These are phyloP conservation scores for Allium cepa DNA, from an alignment of 106 monocot genomes.

Conservation along the genomic window DNA sequence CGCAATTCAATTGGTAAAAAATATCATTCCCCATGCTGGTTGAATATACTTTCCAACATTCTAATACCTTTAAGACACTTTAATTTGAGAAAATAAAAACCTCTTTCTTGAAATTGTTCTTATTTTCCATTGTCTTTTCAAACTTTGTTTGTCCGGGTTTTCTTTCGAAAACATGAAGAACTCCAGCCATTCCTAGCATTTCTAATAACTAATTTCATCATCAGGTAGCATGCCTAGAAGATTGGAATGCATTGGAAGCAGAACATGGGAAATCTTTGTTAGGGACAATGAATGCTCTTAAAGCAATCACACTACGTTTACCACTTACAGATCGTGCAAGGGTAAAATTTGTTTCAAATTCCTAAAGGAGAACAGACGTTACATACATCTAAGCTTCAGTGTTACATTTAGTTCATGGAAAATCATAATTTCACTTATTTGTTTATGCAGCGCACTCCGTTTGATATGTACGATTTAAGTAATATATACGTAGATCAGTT, in stretches of 20 bases:
- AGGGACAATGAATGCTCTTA: conserved; percentile 58
- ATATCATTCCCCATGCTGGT: no score
- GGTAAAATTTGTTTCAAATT: conserved; percentile 30
- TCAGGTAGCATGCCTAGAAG: conserved; percentile 65
- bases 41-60: no score
- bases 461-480: background rate
- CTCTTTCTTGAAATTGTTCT: background rate
- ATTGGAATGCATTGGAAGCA: conserved; percentile 59
- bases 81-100: no score
- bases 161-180: background rate
- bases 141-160: background rate
- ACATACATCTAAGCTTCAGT: no score
- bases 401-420: no score
- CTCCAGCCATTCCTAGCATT: background rate
- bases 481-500: background rate
- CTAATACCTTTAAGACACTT: background rate
- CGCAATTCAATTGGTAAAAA: no score
- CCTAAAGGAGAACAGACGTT: no score
- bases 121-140: background rate
- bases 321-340: conserved; percentile 67
- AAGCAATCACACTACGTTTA: conserved; percentile 53
- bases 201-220: background rate
- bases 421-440: no score
- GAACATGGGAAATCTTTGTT: conserved; percentile 53
- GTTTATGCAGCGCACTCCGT: no score